Evolutionary conservation across 768 basidiomycete species (phyloP).

Genomic region (Dictyophora rubrovolvata): DNA sequence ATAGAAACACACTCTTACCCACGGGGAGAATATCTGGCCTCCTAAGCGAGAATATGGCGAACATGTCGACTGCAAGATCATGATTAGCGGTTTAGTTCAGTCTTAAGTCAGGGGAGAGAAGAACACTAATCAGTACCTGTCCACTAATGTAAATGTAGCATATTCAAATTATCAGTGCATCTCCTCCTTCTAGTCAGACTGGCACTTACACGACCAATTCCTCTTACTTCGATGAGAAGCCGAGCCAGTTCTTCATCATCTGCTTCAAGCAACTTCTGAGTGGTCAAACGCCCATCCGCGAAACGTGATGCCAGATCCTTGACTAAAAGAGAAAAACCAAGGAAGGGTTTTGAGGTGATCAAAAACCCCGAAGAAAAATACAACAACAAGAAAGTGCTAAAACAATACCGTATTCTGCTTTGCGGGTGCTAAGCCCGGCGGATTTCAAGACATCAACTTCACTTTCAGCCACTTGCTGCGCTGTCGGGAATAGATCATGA

Average conservation of each 20-base stretch:
- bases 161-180: not conserved
- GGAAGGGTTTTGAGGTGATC: constrained; percentile 1
- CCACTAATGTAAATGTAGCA: constrained; percentile 32
- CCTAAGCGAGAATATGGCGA: constrained; percentile 78
- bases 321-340: constrained; percentile 33
- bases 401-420: constrained; percentile 72
- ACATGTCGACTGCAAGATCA: constrained; percentile 68
- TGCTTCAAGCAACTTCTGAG: constrained; percentile 57
- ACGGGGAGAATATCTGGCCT: constrained; percentile 73
- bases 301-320: constrained; percentile 72
- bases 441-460: constrained; percentile 50
- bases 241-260: constrained; percentile 67
- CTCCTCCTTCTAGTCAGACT: not conserved
- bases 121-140: constrained; percentile 38
- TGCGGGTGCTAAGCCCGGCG: constrained; percentile 75
- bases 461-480: constrained; percentile 53
- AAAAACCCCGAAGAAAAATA: constrained; percentile 13
- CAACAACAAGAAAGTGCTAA: too few species aligned
- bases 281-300: constrained; percentile 68
- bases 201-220: constrained; percentile 58
- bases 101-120: not conserved
- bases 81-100: constrained; percentile 2
- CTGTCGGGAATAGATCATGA: constrained; percentile 56
- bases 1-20: constrained; percentile 18
- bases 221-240: constrained; percentile 68